Evolutionary conservation across 352 stramenopile species (phyloP).

Genomic region (Globisporangium mamillatum): DNA sequence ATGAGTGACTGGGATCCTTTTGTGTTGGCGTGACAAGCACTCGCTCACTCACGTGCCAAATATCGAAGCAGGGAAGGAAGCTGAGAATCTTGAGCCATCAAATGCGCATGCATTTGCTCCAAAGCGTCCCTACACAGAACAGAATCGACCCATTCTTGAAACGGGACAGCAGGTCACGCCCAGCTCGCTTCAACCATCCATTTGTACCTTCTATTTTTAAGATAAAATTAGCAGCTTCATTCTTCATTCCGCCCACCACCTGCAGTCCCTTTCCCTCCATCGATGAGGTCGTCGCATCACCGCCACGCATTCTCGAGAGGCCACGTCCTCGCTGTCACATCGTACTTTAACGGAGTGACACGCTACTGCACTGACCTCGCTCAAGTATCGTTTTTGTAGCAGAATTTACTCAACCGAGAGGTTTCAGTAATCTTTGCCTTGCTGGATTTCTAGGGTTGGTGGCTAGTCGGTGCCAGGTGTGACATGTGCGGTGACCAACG

Average conservation of each 20-base stretch:
- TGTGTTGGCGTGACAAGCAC: background rate
- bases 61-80: background rate
- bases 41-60: background rate
- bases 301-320: slow-evolving; percentile 11
- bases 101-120: background rate
- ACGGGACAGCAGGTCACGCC: background rate
- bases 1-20: background rate
- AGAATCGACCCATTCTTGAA: background rate
- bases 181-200: slow-evolving; percentile 9
- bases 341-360: slow-evolving; percentile 9
- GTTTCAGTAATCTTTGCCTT: background rate
- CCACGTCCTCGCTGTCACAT: slow-evolving; percentile 23
- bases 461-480: background rate
- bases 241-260: slow-evolving; percentile 4
- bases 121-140: too few species aligned
- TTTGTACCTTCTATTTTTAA: background rate
- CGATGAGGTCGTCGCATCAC: background rate
- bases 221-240: background rate
- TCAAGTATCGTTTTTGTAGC: slow-evolving; percentile 1
- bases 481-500: background rate
- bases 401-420: background rate
- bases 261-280: background rate
- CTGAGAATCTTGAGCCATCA: background rate
- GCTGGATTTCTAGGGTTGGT: background rate
- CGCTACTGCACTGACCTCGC: background rate